A percentile compares a stretch with the other conserved stretches of the same genome.
Evolutionary conservation across 2,329 filamentous ascomycete genomes (phyloP).

Genomic region (Juglanconis oblonga): DNA sequence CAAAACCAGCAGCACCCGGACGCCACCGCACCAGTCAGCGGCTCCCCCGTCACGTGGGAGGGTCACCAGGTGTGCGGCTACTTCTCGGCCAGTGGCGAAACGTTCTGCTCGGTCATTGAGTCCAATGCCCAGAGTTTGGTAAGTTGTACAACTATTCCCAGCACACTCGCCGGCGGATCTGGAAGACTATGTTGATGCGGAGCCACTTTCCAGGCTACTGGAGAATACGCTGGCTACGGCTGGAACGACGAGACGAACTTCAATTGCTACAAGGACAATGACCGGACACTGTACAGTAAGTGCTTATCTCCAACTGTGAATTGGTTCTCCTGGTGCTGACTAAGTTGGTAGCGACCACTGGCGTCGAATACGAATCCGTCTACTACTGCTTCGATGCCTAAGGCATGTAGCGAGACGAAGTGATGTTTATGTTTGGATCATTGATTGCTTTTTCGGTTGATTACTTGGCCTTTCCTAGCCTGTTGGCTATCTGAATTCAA

Average conservation of each 20-base stretch:
- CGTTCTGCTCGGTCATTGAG: not conserved
- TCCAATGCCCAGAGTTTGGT: not conserved
- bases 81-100: not conserved
- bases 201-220: not conserved
- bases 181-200: too few species aligned
- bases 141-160: not conserved
- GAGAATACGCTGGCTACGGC: not conserved
- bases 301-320: not conserved
- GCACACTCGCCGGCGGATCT: too few species aligned
- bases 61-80: not conserved
- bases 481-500: too few species aligned
- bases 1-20: not conserved
- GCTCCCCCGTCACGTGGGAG: not conserved
- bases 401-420: not conserved
- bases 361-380: not conserved
- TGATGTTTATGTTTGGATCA: too few species aligned
- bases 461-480: too few species aligned
- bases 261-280: not conserved
- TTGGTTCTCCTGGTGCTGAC: not conserved
- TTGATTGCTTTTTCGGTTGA: too few species aligned
- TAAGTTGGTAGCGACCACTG: not conserved
- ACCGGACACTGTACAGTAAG: not conserved
- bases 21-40: not conserved
- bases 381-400: not conserved
- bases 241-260: not conserved